A percentile compares a stretch with the other conserved stretches of the same genome.
These are phyloP conservation scores for Annulohypoxylon nitens DNA, from an alignment of 495 filamentous ascomycete genomes.

Conservation along the genomic window DNA sequence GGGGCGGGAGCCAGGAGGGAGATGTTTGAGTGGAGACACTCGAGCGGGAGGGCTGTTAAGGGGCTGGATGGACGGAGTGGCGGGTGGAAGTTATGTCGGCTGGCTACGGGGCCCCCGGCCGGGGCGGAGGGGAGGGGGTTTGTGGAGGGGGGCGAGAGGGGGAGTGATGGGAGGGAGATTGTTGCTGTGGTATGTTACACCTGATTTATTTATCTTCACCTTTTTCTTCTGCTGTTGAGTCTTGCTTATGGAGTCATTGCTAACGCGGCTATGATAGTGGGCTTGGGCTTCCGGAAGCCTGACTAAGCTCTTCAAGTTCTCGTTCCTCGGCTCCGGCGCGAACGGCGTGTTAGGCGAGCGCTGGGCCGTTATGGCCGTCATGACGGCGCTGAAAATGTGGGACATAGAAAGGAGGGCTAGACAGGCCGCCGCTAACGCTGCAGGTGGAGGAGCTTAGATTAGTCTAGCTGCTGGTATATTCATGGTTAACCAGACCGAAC, in stretches of 20 bases:
- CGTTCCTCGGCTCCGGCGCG: conserved; percentile 48
- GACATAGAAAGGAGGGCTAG: conserved; percentile 30
- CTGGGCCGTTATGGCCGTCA: conserved; percentile 52
- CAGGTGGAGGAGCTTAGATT: conserved; percentile 10
- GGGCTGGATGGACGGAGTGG: conserved; percentile 17
- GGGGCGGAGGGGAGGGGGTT: conserved; percentile 1
- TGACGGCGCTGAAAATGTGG: conserved; percentile 48
- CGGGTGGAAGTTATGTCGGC: conserved; percentile 51
- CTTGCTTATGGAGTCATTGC: background rate
- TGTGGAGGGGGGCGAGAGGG: conserved; percentile 4
- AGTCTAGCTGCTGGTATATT: background rate
- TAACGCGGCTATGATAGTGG: conserved; percentile 20
- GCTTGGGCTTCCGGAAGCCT: conserved; percentile 22
- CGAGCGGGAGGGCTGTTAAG: conserved; percentile 38
- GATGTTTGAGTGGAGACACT: conserved; percentile 52
- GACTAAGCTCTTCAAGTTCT: conserved; percentile 43
- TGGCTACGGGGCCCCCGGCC: conserved; percentile 25
- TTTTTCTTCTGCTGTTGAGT: background rate
- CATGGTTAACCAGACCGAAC: too few relatives aligned
- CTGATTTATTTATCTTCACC: background rate
- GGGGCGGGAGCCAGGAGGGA: conserved; percentile 30
- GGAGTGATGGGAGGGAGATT: conserved; percentile 48
- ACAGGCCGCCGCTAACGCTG: background rate
- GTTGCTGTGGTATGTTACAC: conserved; percentile 42
- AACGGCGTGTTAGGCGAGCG: conserved; percentile 48